Evolutionary conservation across 73 alveolate genomes (phyloP).

Genomic region (Paramecium bursaria): DNA sequence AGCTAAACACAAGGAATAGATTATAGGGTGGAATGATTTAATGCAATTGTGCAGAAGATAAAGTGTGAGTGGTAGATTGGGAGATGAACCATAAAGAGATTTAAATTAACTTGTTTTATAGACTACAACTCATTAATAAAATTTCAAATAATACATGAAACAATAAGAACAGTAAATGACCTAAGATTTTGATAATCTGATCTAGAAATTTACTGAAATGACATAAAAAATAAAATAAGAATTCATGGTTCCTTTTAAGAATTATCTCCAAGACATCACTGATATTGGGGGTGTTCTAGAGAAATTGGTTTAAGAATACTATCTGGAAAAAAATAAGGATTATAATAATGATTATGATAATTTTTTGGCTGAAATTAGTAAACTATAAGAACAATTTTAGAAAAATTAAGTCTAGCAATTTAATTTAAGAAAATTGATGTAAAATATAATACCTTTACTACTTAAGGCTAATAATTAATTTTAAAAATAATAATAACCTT

Average conservation of each 20-base stretch:
- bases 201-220: slow-evolving; percentile 48
- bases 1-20: slow-evolving; percentile 42
- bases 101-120: slow-evolving; percentile 22
- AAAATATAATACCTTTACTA: slow-evolving; percentile 11
- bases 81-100: slow-evolving; percentile 53
- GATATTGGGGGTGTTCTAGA: slow-evolving; percentile 44
- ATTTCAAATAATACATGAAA: slow-evolving; percentile 21
- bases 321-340: slow-evolving; percentile 35
- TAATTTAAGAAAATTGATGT: slow-evolving; percentile 39
- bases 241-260: slow-evolving; percentile 47
- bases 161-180: slow-evolving; percentile 25
- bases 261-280: slow-evolving; percentile 9
- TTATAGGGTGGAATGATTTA: slow-evolving; percentile 39
- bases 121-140: slow-evolving; percentile 18
- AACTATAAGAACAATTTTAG: not conserved
- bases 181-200: slow-evolving; percentile 3
- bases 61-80: slow-evolving; percentile 52
- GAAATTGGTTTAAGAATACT: slow-evolving; percentile 30
- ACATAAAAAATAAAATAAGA: slow-evolving; percentile 13
- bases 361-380: slow-evolving; percentile 43
- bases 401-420: not conserved
- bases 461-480: slow-evolving; percentile 36
- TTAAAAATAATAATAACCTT: slow-evolving; percentile 30
- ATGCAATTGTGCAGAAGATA: slow-evolving; percentile 32
- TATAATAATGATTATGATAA: slow-evolving; percentile 53